Evolutionary conservation across 345 rosid species (phyloP).

Genomic region (Eucalyptus globulus): DNA sequence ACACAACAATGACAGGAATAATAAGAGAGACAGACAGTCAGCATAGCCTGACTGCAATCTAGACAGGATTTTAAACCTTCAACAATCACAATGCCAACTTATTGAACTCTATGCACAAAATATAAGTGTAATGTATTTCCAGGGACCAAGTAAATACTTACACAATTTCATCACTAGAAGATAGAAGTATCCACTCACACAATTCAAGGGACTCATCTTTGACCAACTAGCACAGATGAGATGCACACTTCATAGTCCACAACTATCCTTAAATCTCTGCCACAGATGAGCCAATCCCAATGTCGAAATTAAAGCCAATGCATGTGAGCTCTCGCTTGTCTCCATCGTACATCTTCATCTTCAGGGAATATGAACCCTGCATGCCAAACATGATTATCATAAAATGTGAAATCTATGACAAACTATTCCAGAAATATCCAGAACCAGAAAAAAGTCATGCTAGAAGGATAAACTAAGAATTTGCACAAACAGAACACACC

Average conservation of each 20-base stretch:
- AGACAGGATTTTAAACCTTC: background rate
- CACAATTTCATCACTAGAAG: background rate
- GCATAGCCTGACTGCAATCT: background rate
- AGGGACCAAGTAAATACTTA: background rate
- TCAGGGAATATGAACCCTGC: conserved; percentile 81
- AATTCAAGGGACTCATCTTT: background rate
- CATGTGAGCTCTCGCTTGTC: conserved; percentile 55
- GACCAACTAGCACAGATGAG: background rate
- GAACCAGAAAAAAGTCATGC: background rate
- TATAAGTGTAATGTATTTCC: background rate
- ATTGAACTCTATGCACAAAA: background rate
- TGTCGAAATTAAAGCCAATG: conserved; percentile 60
- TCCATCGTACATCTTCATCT: conserved; percentile 74
- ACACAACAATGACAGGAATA: background rate
- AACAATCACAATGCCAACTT: background rate
- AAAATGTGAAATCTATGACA: background rate
- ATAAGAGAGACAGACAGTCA: background rate
- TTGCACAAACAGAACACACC: background rate
- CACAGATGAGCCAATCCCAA: conserved; percentile 54
- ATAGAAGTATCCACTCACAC: background rate
- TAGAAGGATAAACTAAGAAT: background rate
- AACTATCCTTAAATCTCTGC: conserved; percentile 25
- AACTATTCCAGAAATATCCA: background rate
- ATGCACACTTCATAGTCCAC: background rate
- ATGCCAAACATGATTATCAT: background rate